These are phyloP conservation scores for Fusarium buharicum DNA, from an alignment of 2,329 filamentous ascomycete genomes.

Conservation along the genomic window DNA sequence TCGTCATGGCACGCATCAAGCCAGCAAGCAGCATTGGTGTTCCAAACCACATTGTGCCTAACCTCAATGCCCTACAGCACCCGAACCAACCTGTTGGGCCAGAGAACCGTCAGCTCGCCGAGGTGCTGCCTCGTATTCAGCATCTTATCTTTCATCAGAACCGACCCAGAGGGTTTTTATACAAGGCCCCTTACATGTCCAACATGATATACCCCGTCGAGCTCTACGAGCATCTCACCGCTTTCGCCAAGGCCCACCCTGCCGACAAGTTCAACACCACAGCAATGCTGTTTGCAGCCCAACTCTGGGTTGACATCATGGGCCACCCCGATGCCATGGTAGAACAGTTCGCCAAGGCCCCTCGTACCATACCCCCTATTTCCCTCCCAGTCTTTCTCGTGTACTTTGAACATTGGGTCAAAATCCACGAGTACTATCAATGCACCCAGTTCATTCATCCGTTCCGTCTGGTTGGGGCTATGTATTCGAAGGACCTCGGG, in stretches of 20 bases:
- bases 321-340: not conserved
- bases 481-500: not conserved
- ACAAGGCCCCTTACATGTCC: not conserved
- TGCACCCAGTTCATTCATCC: not conserved
- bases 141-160: too few relatives aligned
- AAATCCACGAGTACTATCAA: not conserved
- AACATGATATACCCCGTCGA: not conserved
- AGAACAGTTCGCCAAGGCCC: not conserved
- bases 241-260: not conserved
- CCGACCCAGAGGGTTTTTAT: too few relatives aligned
- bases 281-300: not conserved
- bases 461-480: not conserved
- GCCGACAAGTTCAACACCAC: not conserved
- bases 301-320: not conserved
- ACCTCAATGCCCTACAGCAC: too few relatives aligned
- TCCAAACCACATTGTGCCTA: too few relatives aligned
- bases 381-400: accelerated
- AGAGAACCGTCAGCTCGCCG: accelerated
- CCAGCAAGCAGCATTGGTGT: too few relatives aligned
- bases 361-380: not conserved
- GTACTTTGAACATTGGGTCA: not conserved
- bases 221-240: not conserved
- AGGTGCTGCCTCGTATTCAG: not conserved
- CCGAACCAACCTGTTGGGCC: too few relatives aligned
- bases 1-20: too few relatives aligned